These are phyloP conservation scores for Coemansia sp. DNA, from an alignment of 192 early-diverging fungal genomes.

Conservation along the genomic window DNA sequence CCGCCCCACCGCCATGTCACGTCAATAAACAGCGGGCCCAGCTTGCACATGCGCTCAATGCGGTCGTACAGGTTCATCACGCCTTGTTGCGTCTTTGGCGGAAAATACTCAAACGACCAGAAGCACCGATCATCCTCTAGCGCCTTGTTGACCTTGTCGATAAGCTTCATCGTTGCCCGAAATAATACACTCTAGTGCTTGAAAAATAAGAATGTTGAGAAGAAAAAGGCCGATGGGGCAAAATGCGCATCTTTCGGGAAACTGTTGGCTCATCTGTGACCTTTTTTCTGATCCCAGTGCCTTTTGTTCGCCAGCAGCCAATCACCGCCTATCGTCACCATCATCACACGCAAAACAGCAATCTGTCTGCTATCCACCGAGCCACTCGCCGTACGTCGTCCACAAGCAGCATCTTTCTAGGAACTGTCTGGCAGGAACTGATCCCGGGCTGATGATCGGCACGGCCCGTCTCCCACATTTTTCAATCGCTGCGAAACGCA, in stretches of 20 bases:
- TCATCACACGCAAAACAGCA: not conserved
- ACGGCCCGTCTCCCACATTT: not conserved
- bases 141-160: constrained; percentile 71
- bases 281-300: not conserved
- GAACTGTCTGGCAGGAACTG: not conserved
- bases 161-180: constrained; percentile 63
- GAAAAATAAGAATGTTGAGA: constrained; percentile 1
- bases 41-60: constrained; percentile 92
- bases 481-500: too few species aligned
- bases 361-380: not conserved
- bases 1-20: constrained; percentile 95
- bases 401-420: not conserved
- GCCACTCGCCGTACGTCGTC: not conserved
- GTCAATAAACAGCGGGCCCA: constrained; percentile 84
- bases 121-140: constrained; percentile 66
- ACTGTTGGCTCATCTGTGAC: constrained; percentile 7
- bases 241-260: constrained; percentile 6
- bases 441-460: not conserved
- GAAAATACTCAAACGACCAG: constrained; percentile 98
- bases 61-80: constrained; percentile 96
- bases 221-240: constrained; percentile 1
- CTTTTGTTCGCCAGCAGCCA: not conserved
- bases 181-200: not conserved
- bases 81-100: constrained; percentile 92
- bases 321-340: constrained; percentile 13